phyloP scores from a whole-genome alignment of 2,329 filamentous ascomycete species.

The Trichothecium roseum region DNA sequence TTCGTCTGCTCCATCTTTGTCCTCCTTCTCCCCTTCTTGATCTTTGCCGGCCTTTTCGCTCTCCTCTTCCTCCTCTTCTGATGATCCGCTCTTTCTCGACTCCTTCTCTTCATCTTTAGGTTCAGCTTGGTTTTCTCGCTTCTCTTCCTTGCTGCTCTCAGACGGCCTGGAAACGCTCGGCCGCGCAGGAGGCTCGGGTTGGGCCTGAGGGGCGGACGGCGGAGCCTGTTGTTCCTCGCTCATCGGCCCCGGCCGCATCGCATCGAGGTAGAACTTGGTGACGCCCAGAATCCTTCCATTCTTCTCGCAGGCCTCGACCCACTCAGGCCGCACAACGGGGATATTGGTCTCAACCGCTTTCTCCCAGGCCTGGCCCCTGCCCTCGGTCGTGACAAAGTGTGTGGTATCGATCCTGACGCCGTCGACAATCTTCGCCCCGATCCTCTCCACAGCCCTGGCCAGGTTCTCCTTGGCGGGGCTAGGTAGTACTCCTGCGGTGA shows the following conservation, averaged over 20 bases:
- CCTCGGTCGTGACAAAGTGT: slow-evolving; percentile 95
- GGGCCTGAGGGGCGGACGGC: slow-evolving; percentile 16
- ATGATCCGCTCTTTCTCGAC: slow-evolving; percentile 9
- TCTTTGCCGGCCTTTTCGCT: slow-evolving; percentile 15
- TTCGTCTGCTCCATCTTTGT: slow-evolving; percentile 8
- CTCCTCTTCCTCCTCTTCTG: slow-evolving; percentile 12
- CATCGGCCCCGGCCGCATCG: slow-evolving; percentile 39
- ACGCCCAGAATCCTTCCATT: slow-evolving; percentile 90
- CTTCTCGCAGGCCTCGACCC: slow-evolving; percentile 92
- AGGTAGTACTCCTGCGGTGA: slow-evolving; percentile 82
- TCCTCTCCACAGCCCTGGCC: slow-evolving; percentile 66
- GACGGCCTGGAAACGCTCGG: slow-evolving; percentile 11
- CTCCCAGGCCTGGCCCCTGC: slow-evolving; percentile 83
- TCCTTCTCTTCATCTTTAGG: slow-evolving; percentile 17
- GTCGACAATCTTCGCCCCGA: slow-evolving; percentile 87
- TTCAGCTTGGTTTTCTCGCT: slow-evolving; percentile 7
- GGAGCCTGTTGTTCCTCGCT: slow-evolving; percentile 20
- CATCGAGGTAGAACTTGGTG: slow-evolving; percentile 91
- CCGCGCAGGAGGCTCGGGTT: slow-evolving; percentile 12
- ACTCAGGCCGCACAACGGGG: slow-evolving; percentile 90
- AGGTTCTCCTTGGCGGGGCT: slow-evolving; percentile 62
- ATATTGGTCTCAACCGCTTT: slow-evolving; percentile 97
- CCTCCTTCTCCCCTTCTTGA: slow-evolving; percentile 6
- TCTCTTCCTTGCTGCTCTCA: slow-evolving; percentile 13
- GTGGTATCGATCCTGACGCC: slow-evolving; percentile 92